These are phyloP conservation scores for Apophysomyces ossiformis DNA, from an alignment of 371 early-diverging fungal genomes.

Conservation along the genomic window DNA sequence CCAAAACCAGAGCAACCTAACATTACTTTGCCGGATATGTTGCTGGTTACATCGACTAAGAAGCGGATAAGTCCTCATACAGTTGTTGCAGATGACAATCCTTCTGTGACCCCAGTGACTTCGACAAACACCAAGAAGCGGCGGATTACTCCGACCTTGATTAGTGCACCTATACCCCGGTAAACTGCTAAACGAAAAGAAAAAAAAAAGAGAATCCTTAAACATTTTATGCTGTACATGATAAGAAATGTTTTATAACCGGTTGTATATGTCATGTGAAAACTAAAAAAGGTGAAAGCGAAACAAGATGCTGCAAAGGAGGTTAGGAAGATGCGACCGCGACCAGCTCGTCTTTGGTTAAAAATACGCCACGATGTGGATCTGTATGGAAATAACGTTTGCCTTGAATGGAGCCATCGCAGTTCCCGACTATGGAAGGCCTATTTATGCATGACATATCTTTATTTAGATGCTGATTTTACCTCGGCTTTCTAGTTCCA, in stretches of 20 bases:
- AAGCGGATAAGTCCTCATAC: conserved; percentile 11
- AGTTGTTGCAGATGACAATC: conserved; percentile 4
- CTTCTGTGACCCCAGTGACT: background rate
- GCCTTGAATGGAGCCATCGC: conserved; percentile 43
- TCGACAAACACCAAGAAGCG: conserved; percentile 31
- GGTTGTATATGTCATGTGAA: conserved; percentile 8
- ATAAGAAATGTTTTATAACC: conserved; percentile 10
- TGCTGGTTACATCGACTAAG: conserved; percentile 6
- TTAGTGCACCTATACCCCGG: conserved; percentile 20
- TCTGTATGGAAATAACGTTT: conserved; percentile 41
- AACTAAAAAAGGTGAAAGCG: background rate
- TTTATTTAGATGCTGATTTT: conserved; percentile 9
- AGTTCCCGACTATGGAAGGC: conserved; percentile 32
- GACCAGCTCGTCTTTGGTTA: conserved; percentile 31
- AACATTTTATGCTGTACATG: conserved; percentile 3
- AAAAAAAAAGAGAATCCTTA: conserved; percentile 14
- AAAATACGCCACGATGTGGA: conserved; percentile 43
- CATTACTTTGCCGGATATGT: background rate
- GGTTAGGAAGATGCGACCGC: background rate
- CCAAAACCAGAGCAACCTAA: background rate
- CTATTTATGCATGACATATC: background rate
- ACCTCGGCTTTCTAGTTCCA: conserved; percentile 45
- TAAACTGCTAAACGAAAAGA: background rate
- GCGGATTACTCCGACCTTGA: conserved; percentile 44
- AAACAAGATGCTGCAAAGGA: background rate